Conservation (phyloP, 192 early-diverging fungal species). For the Podila verticillata region DNA sequence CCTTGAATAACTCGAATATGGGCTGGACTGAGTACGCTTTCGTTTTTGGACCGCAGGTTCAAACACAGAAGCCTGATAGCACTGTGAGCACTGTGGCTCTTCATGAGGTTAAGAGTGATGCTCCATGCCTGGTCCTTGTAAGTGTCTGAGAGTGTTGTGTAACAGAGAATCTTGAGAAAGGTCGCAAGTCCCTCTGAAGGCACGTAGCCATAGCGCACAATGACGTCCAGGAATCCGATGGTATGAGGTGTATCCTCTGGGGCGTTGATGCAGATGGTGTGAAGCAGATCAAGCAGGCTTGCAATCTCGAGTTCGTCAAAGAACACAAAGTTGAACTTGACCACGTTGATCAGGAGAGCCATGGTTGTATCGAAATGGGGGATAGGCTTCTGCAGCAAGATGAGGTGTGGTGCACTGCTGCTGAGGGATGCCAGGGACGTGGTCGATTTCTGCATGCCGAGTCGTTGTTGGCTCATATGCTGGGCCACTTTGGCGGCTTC, state of each 20-base stretch:
- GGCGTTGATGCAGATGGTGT: conserved; percentile 56
- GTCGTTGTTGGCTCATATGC: conserved; percentile 45
- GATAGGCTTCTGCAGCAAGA: conserved; percentile 45
- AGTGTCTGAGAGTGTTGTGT: conserved; percentile 40
- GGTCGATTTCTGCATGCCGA: conserved; percentile 50
- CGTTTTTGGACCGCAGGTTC: conserved; percentile 53
- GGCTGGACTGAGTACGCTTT: conserved; percentile 5
- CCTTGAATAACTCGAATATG: conserved; percentile 56
- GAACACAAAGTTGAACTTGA: conserved; percentile 66
- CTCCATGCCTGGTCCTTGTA: conserved; percentile 58
- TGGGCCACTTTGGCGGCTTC: conserved; percentile 47
- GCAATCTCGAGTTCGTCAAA: conserved; percentile 66
- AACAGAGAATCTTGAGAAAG: conserved; percentile 63
- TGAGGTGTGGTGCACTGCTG: conserved; percentile 41
- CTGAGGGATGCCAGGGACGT: conserved; percentile 41
- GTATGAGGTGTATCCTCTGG: conserved; percentile 54
- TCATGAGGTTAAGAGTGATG: conserved; percentile 70
- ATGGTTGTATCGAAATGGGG: conserved; percentile 60
- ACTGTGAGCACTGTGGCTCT: conserved; percentile 69
- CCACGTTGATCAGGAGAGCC: conserved; percentile 55
- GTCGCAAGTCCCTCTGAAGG: conserved; percentile 55
- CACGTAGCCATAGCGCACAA: conserved; percentile 65
- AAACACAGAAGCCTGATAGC: conserved; percentile 65
- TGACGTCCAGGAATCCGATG: conserved; percentile 62
- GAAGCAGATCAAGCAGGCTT: conserved; percentile 55